A percentile compares a stretch with the other conserved stretches of the same genome.
Evolutionary conservation across 306 rosid genomes (phyloP).

Genomic region (Vicia sativa): DNA sequence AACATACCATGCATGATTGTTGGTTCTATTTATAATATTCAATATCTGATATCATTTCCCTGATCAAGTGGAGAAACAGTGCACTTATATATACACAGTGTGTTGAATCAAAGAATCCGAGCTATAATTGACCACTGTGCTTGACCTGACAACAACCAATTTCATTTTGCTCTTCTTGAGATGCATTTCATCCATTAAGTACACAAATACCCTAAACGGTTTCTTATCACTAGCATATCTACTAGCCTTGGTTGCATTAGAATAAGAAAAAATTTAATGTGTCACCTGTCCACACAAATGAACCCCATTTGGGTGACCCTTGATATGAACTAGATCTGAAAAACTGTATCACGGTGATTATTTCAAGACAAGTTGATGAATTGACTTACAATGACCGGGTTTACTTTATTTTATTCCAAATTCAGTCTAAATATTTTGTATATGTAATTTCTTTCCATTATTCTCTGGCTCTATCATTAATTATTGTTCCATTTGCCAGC

Average conservation of each 20-base stretch:
- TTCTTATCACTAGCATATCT: neutral
- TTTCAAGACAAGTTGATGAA: neutral
- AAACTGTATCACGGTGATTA: neutral
- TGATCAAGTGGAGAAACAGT: neutral
- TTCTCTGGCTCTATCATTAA: constrained; percentile 37
- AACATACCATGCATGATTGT: constrained; percentile 31
- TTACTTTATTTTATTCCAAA: constrained; percentile 25
- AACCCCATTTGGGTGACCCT: neutral
- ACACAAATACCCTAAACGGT: neutral
- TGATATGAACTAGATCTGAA: constrained; percentile 1
- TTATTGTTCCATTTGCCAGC: constrained; percentile 58
- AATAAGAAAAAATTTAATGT: neutral
- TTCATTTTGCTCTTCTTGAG: neutral
- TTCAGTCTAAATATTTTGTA: constrained; percentile 10
- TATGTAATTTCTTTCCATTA: constrained; percentile 31
- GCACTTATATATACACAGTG: neutral
- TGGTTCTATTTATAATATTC: constrained; percentile 21
- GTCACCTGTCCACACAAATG: neutral
- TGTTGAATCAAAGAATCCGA: neutral
- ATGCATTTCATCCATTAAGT: neutral
- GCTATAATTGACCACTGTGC: neutral
- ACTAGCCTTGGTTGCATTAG: neutral
- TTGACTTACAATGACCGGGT: constrained; percentile 11
- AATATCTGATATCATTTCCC: constrained; percentile 1
- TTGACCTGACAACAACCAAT: neutral